These are phyloP conservation scores for Cydonia oblonga DNA, from an alignment of 331 rosid species.

Conservation along the genomic window DNA sequence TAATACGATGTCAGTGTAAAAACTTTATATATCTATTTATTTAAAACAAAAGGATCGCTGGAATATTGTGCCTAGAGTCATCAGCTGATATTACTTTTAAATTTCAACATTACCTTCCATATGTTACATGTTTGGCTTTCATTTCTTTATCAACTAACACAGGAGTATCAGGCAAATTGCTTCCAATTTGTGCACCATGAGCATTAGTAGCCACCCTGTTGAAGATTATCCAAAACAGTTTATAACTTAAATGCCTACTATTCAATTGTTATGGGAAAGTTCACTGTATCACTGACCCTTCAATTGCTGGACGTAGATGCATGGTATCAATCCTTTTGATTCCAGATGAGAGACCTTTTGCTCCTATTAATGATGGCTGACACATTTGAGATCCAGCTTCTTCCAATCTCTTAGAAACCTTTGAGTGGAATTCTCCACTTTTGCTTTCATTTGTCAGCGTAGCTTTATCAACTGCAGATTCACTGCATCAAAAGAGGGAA, in stretches of 20 bases:
- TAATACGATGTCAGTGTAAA: constrained; percentile 5
- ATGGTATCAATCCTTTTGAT: constrained; percentile 20
- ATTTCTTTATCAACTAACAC: constrained; percentile 23
- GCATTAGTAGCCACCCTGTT: constrained; percentile 32
- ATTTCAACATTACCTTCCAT: constrained; percentile 21
- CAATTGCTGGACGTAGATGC: constrained; percentile 21
- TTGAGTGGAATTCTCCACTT: constrained; percentile 20
- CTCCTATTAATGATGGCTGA: constrained; percentile 30
- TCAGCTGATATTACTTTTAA: constrained; percentile 17
- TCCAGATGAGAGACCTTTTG: constrained; percentile 25
- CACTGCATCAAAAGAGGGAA: constrained; percentile 29
- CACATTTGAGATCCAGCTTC: constrained; percentile 17
- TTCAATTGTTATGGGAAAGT: constrained; percentile 8
- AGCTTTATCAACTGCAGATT: constrained; percentile 17
- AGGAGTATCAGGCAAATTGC: constrained; percentile 21
- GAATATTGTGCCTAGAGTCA: constrained; percentile 13
- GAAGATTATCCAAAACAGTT: constrained; percentile 15
- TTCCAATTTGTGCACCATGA: constrained; percentile 30
- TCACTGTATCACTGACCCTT: constrained; percentile 23
- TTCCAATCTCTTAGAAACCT: constrained; percentile 20
- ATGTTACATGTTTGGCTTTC: constrained; percentile 17
- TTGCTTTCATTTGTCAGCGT: constrained; percentile 21
- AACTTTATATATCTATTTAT: neutral
- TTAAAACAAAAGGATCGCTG: neutral
- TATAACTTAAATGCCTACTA: constrained; percentile 14